Evolutionary conservation across 192 early-diverging fungal species (phyloP).

Genomic region (Radiomyces spectabilis): DNA sequence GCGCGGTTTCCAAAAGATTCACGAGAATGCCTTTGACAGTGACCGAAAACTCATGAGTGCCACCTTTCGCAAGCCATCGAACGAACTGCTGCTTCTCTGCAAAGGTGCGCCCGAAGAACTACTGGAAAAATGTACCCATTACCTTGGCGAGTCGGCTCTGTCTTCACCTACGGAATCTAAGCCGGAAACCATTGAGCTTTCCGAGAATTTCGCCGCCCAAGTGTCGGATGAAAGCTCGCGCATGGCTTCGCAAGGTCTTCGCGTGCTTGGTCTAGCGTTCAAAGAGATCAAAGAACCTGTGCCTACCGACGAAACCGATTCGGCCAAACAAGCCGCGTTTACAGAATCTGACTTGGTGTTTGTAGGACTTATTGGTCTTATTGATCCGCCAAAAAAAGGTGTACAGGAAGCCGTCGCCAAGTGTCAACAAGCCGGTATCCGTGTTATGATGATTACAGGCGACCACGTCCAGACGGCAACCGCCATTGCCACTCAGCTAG

Average conservation of each 20-base stretch:
- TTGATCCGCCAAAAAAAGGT: constrained; percentile 80
- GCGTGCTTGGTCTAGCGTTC: constrained; percentile 82
- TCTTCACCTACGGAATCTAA: background rate
- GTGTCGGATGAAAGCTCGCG: constrained; percentile 49
- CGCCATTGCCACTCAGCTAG: constrained; percentile 85
- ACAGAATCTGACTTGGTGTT: constrained; percentile 69
- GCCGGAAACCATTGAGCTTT: background rate
- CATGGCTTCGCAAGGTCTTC: constrained; percentile 81
- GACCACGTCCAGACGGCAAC: constrained; percentile 89
- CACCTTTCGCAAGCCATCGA: constrained; percentile 42
- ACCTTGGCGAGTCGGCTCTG: background rate
- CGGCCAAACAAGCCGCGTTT: constrained; percentile 37
- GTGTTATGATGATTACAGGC: constrained; percentile 95
- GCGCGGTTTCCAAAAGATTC: constrained; percentile 52
- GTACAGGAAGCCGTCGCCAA: constrained; percentile 69
- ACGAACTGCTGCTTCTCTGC: constrained; percentile 47
- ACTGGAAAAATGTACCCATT: constrained; percentile 49
- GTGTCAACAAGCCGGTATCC: constrained; percentile 85
- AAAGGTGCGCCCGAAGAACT: constrained; percentile 94
- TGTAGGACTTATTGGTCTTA: constrained; percentile 85
- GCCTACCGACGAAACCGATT: constrained; percentile 24
- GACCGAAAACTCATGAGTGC: constrained; percentile 96
- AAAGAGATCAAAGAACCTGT: constrained; percentile 32
- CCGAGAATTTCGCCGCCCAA: background rate
- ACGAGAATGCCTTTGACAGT: constrained; percentile 86